Conservation (phyloP, 495 filamentous ascomycete genomes). For the Aspergillus cavernicola region DNA sequence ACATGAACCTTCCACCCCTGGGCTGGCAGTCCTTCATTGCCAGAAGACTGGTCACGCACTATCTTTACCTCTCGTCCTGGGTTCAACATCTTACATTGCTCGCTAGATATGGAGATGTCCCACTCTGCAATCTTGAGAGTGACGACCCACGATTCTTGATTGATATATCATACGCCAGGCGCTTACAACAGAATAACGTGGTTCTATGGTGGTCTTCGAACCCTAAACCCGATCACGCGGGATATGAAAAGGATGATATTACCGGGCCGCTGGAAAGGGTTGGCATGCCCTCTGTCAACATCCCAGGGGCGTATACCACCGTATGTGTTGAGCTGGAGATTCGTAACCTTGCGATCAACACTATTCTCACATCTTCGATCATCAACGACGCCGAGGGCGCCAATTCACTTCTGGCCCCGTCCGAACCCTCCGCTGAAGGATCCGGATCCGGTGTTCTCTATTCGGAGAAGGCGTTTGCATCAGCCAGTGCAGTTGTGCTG, state of each 20-base stretch:
- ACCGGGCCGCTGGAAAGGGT: constrained; percentile 80
- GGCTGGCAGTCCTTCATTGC: constrained; percentile 93
- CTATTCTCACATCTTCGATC: constrained; percentile 92
- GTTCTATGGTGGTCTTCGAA: constrained; percentile 96
- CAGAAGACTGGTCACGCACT: constrained; percentile 80
- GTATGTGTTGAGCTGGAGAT: constrained; percentile 96
- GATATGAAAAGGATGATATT: constrained; percentile 92
- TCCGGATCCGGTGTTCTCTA: constrained; percentile 65
- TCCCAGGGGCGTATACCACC: constrained; percentile 86
- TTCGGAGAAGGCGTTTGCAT: constrained; percentile 89
- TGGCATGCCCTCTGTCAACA: constrained; percentile 90
- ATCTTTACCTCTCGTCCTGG: constrained; percentile 88
- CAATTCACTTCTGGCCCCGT: constrained; percentile 59
- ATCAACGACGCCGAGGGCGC: constrained; percentile 94
- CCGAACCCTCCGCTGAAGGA: constrained; percentile 57
- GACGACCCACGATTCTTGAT: constrained; percentile 94
- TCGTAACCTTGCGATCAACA: constrained; percentile 95
- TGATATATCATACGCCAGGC: constrained; percentile 89
- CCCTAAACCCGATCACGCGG: constrained; percentile 88
- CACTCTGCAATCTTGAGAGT: constrained; percentile 89
- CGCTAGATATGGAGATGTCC: constrained; percentile 88
- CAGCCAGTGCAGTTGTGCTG: constrained; percentile 81
- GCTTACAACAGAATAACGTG: constrained; percentile 86
- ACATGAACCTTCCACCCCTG: constrained; percentile 82
- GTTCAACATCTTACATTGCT: constrained; percentile 81